Base-by-base conservation (phyloP, 768 basidiomycete species). In the Pleurotus giganteus region DNA sequence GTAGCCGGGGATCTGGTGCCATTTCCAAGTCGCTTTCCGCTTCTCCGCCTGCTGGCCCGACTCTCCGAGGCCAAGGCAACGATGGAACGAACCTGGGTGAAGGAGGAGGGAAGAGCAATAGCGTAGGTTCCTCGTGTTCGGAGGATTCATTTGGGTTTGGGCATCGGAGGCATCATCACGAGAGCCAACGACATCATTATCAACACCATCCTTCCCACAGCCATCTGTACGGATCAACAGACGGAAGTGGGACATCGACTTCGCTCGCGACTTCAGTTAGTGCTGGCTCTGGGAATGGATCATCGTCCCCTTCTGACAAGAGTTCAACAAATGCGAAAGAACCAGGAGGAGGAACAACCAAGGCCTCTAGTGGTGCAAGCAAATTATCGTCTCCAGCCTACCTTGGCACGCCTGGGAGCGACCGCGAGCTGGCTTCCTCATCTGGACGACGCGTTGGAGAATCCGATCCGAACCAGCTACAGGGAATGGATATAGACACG, bases 221-320 rank as follows among this genome's bases (percentile, higher is more conserved):
- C 47, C 37, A 51, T 26, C 49, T 34, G 15, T 53, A 53, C 23
- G 41, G 17, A 45, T 53, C 52, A 37, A 23, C 31, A n/a, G 31
- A n/a, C 19, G 49, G 49, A 19, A 51, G 49, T 26, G 49, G 49
- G 6, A 51, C 49, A 4, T 51, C 49, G 34, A 51, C 49, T 11
- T 51, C 49, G 11, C 49, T 51, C 23, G 49, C 49, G 4, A 51
- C 49, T 17, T 51, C 49, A 13, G 34, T 51, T 39, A 51, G 49
- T 15, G 34, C 49, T 24, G 34, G 49, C 7, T 66, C 66, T 28
- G 57, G 65, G 17, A 63, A 61, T 29, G 65, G 61, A 19, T 27
- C 61, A 41, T 67, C 65, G 55, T 63, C 63, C 31, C 57, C 56
- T 52, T 57, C 52, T 55, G 34, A 19, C 60, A 61, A 63, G 53